Evolutionary conservation across 345 rosid species (phyloP).

Genomic region (Syzygium oleosum): DNA sequence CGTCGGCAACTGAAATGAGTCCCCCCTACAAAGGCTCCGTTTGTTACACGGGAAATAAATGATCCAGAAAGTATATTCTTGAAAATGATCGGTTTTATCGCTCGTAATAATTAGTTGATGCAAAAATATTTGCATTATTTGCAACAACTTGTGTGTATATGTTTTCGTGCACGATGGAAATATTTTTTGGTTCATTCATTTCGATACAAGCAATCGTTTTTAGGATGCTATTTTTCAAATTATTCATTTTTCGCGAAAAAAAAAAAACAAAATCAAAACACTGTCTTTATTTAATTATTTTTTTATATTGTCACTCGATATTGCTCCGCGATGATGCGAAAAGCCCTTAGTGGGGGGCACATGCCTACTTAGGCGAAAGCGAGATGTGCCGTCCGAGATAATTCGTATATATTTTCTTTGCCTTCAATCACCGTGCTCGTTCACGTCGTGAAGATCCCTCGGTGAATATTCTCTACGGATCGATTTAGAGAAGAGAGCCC

Average conservation of each 20-base stretch:
- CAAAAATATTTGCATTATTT: not conserved
- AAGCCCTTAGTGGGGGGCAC: not conserved
- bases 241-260: rapidly evolving
- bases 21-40: rapidly evolving
- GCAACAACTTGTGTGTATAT: not conserved
- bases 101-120: not conserved
- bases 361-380: not conserved
- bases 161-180: not conserved
- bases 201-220: rapidly evolving
- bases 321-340: not conserved
- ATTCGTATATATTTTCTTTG: not conserved
- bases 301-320: not conserved
- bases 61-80: rapidly evolving
- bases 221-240: not conserved
- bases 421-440: not conserved
- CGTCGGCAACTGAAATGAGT: not conserved
- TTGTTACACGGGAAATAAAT: not conserved
- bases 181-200: not conserved
- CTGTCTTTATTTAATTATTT: rapidly evolving
- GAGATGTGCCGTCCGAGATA: not conserved
- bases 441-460: not conserved
- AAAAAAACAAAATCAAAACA: not conserved
- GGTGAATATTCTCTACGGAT: not conserved
- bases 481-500: not conserved
- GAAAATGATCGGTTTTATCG: not conserved